A percentile compares a stretch with the other conserved stretches of the same genome.
Conservation (phyloP, 2,329 filamentous ascomycete species). For the Fusarium nisikadoi region DNA sequence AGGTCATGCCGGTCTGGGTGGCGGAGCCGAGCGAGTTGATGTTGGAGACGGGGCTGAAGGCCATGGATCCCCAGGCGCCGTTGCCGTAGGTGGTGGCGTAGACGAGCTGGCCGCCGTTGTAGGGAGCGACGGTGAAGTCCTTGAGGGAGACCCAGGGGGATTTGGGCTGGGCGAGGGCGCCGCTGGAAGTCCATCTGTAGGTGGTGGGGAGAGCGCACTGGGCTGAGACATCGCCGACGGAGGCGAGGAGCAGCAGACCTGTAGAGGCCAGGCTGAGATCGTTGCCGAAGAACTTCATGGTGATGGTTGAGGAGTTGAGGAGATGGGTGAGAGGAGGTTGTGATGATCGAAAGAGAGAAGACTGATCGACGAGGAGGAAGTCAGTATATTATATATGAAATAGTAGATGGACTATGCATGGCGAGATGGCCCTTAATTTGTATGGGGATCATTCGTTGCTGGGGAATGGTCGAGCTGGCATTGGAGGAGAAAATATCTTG, state of each 20-base stretch:
- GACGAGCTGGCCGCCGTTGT: conserved; percentile 69
- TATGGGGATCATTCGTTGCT: background rate
- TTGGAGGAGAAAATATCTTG: background rate
- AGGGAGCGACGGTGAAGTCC: conserved; percentile 67
- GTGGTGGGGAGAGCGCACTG: conserved; percentile 4
- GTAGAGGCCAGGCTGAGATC: background rate
- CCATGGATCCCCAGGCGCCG: conserved; percentile 54
- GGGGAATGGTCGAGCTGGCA: background rate
- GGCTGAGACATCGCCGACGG: conserved; percentile 5
- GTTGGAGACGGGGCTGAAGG: conserved; percentile 11
- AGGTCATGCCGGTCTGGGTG: background rate
- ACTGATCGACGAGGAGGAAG: background rate
- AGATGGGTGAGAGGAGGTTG: background rate
- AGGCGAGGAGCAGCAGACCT: conserved; percentile 14
- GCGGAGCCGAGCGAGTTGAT: conserved; percentile 10
- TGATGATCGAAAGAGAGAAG: background rate
- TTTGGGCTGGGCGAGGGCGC: conserved; percentile 18
- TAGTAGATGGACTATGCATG: background rate
- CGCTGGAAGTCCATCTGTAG: conserved; percentile 10
- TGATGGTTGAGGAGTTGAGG: background rate
- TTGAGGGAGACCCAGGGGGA: conserved; percentile 56
- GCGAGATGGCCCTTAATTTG: background rate
- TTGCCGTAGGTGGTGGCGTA: conserved; percentile 62
- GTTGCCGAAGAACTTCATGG: conserved; percentile 8
- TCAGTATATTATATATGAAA: background rate